Evolutionary conservation across 2,329 filamentous ascomycete genomes (phyloP), one percentile per base, ranked within the genome.

Genomic region (Pseudocercospora vitis): DNA sequence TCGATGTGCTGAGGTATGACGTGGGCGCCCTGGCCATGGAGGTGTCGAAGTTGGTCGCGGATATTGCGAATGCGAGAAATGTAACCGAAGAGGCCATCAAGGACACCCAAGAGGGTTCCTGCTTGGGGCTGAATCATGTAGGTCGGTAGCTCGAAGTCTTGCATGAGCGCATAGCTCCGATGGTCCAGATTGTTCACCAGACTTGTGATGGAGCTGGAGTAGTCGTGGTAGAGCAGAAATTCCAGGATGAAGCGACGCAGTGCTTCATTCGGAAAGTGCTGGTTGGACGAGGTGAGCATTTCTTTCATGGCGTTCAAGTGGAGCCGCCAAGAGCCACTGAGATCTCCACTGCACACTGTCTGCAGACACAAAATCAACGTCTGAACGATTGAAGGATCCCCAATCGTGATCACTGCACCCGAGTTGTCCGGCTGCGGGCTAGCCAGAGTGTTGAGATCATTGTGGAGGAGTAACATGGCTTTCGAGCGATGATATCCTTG

Each of bases 161-260:
- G 76, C 62, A 80, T 76, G 12, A 78, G 73, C n/a, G 80, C 71
- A 4, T 77, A 77, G 9, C 76, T 75, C 45, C 78, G 75, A 21
- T 60, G 39, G 55, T 68, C 62, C 29, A 67, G 53, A 8, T 63
- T 59, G 28, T 66, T 63, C 53, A 80, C 76, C 19, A 82, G 66
- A 2, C 77, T 78, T 5, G 82, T 84, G 48, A 84, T 74, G 12
- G 80, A 76, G 58, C 79, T 81, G 16, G 78, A 80, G 35, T 83
- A 78, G 65, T 82, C 81, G 69, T 94, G 89, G 64, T 94, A 95
- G 68, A 91, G 87, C 70, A 95, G 92, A 72, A 95, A 92, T 68
- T 86, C 83, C 56, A 83, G 76, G 53, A 85, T 81, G 62, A 86
- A 84, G 47, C 88, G 85, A 58, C 86, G 85, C 66, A 94, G 90